Base-by-base conservation (phyloP, 1,284 basidiomycete genomes). In the Austroboletus niveus region DNA sequence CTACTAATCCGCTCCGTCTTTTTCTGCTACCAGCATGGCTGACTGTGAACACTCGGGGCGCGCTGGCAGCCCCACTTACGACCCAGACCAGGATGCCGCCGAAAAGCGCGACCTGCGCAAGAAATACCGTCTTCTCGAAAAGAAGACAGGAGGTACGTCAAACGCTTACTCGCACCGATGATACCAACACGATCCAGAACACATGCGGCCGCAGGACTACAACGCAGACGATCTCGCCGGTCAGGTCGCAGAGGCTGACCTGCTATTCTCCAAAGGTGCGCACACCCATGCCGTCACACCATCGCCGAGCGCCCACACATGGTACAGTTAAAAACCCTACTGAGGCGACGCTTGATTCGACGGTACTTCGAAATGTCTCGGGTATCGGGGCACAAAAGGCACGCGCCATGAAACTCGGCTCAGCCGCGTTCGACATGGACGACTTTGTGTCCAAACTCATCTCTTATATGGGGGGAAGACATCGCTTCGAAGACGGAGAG, bases 341-440 rank as follows among this genome's bases (percentile, higher is more conserved):
- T 48, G 90, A 92, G 61, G 90, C 90, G 4, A 87, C 86, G 1
- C 76, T 92, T 7, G 89, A 92, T 66, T 89, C 90, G 0, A 75
- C 77, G n/a, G 75, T 90, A 41, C 78, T 92, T 8, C 67, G 88
- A 1, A 79, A 79, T 62, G 81, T 85, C 17, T 87, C 89, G 6
- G 81, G 78, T 52, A 78, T 87, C 61, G 78, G 84, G 51, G 85
- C 87, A 2, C 81, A 85, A 60, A 91, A 92, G 66, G 91, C 91
- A 12, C 85, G 89, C 36, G 82, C 85, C n/a, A 84, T 94, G 80
- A 91, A 89, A 67, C 84, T 89, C 1, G 89, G 89, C 49, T 80
- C 81, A 0, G 86, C 88, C 45, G 82, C 83, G 15, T 94, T 94
- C 63, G 92, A 94, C 63, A 74, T 87, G 32, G 90, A 92, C 55